These are phyloP conservation scores for Prunus salicina DNA, from an alignment of 306 rosid genomes.

Conservation along the genomic window DNA sequence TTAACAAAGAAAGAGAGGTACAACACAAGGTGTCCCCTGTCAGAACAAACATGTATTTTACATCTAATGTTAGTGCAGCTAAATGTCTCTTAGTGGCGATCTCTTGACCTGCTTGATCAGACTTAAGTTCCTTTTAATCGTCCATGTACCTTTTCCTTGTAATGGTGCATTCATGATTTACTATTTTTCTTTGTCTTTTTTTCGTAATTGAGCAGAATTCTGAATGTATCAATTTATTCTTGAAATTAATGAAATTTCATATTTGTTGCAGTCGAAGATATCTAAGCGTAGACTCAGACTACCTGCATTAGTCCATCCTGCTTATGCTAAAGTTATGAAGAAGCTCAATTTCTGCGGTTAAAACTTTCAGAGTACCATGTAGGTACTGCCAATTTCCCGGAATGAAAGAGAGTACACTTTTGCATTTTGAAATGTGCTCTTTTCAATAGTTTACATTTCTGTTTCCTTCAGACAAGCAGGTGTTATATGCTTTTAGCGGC, in stretches of 20 bases:
- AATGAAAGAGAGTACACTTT: background rate
- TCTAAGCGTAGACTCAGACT: conserved; percentile 77
- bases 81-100: background rate
- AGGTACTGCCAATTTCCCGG: conserved; percentile 21
- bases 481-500: background rate
- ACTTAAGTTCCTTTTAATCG: background rate
- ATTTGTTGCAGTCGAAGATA: conserved; percentile 79
- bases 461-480: conserved; percentile 14
- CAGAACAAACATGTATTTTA: too few relatives aligned
- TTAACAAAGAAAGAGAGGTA: background rate
- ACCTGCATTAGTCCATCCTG: conserved; percentile 66
- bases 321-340: conserved; percentile 94
- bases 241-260: conserved; percentile 9
- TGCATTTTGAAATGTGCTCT: background rate
- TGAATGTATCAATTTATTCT: background rate
- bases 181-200: background rate
- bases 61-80: background rate
- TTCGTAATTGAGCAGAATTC: background rate
- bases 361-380: conserved; percentile 16
- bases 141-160: background rate
- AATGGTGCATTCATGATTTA: background rate
- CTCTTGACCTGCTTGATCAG: background rate
- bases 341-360: conserved; percentile 70
- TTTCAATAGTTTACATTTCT: background rate
- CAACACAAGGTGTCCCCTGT: too few relatives aligned